Evolutionary conservation across 495 filamentous ascomycete species (phyloP), one percentile per base, ranked within the genome.

Genomic region (Aspergillus sclerotiicarbonarius): DNA sequence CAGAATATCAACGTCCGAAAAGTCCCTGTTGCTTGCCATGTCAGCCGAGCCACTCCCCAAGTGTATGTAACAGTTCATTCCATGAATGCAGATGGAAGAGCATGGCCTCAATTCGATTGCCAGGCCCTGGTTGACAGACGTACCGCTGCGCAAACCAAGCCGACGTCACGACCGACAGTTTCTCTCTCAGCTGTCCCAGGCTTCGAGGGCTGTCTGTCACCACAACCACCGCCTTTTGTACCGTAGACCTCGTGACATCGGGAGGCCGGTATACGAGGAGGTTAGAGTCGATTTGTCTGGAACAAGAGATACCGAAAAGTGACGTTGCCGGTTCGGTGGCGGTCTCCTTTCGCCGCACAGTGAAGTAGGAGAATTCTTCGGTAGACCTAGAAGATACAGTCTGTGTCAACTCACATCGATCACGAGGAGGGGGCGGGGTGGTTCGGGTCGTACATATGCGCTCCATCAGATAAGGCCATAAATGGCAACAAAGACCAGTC

Each of bases 361-460:
- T 98, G 73, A 98, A 98, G 76, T 98, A 98, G 53, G 91, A 96
- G 79, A 97, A 98, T 71, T 98, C 94, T 71, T 98, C 94, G 21
- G 85, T 87, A 8, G 89, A 83, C 39, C 90, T 94, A 63, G 41
- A 44, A 21, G 45, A 9, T 1, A 30, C 20, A 15, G 13, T 51
- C 31, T n/a, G 33, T 61, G 31, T 50, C 25, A 50, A 31, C 47
- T 30, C 25, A 33, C 19, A 60, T 58, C 13, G 55, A 47, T 6
- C 20, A 18, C 4, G 15, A 20, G 35, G 20, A 19, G 21, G 30
- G 30, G 57, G 46, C 53, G 20, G 32, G 52, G 52, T 45, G 53
- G 45, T 47, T 21, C 16, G 30, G 35, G 41, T 77, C 87, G 66
- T 82, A 96, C 90, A 90, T 82, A 76, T 98, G 94, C 37, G 94